Conservation (phyloP, 257 asterid species). For the Handroanthus guayacan region DNA sequence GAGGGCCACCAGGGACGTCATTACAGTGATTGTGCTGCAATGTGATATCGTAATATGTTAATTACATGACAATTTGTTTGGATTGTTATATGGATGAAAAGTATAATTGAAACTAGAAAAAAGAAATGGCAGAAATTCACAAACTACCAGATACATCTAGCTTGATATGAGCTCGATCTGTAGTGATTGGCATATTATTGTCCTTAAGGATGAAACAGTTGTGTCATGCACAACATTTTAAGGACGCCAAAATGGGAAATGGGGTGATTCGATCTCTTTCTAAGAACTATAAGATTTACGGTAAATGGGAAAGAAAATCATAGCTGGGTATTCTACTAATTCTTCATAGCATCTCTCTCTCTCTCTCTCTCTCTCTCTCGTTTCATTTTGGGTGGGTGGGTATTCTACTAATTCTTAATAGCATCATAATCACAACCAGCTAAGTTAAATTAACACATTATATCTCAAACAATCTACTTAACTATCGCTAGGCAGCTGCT, state of each 20-base stretch:
- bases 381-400: too few relatives aligned
- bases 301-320: neutral
- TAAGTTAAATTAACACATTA: neutral
- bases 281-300: neutral
- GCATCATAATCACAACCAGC: conserved; percentile 9
- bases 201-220: too few relatives aligned
- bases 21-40: conserved; percentile 90
- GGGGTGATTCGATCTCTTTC: conserved; percentile 4
- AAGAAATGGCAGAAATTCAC: conserved; percentile 11
- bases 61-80: neutral
- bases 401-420: neutral
- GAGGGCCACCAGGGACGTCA: conserved; percentile 96
- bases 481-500: conserved; percentile 6
- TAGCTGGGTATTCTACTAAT: neutral
- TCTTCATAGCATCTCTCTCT: neutral
- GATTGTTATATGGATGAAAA: neutral
- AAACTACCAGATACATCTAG: neutral
- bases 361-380: too few relatives aligned
- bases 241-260: neutral
- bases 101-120: neutral
- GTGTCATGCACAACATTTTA: too few relatives aligned
- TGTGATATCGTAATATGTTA: conserved; percentile 4
- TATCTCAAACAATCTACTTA: conserved; percentile 1
- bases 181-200: too few relatives aligned
- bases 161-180: conserved; percentile 4